phyloP scores from a whole-genome alignment of 1,139 yeast genomes.

The Yamadazyma triangularis region DNA sequence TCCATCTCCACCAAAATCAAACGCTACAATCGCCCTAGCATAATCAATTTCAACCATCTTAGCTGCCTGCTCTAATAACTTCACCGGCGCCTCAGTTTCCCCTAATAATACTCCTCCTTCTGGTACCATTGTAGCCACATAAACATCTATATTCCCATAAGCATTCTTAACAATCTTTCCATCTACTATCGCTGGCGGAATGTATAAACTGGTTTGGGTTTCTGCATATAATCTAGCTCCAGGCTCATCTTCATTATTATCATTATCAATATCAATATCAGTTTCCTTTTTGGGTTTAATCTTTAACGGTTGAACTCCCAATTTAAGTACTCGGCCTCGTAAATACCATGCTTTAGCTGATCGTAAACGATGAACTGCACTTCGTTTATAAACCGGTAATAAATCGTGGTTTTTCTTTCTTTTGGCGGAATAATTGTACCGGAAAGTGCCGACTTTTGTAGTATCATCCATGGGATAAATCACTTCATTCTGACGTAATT shows the following conservation, averaged over 20 bases:
- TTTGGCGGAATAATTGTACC: constrained; percentile 25
- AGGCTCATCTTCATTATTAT: constrained; percentile 47
- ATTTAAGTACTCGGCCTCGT: constrained; percentile 68
- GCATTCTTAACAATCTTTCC: constrained; percentile 73
- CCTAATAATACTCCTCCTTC: constrained; percentile 57
- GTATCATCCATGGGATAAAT: constrained; percentile 59
- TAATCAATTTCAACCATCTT: constrained; percentile 64
- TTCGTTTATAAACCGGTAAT: constrained; percentile 60
- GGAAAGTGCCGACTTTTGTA: constrained; percentile 63
- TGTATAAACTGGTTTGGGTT: constrained; percentile 68
- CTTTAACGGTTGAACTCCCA: constrained; percentile 67
- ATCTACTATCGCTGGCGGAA: constrained; percentile 59
- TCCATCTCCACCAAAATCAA: constrained; percentile 73
- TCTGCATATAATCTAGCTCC: constrained; percentile 57
- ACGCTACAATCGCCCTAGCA: constrained; percentile 85
- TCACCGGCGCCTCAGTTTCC: constrained; percentile 28
- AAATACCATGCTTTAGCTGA: constrained; percentile 87
- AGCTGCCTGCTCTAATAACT: constrained; percentile 66
- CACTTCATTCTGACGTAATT: constrained; percentile 67
- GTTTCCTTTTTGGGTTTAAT: constrained; percentile 17
- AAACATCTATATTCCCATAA: constrained; percentile 80
- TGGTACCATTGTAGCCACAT: constrained; percentile 77
- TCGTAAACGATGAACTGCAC: constrained; percentile 57
- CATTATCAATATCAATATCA: constrained; percentile 38
- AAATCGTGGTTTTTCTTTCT: constrained; percentile 28